A percentile compares a stretch with the other conserved stretches of the same genome.
phyloP scores from a whole-genome alignment of 768 basidiomycete species.

The Podaxis sp. region DNA sequence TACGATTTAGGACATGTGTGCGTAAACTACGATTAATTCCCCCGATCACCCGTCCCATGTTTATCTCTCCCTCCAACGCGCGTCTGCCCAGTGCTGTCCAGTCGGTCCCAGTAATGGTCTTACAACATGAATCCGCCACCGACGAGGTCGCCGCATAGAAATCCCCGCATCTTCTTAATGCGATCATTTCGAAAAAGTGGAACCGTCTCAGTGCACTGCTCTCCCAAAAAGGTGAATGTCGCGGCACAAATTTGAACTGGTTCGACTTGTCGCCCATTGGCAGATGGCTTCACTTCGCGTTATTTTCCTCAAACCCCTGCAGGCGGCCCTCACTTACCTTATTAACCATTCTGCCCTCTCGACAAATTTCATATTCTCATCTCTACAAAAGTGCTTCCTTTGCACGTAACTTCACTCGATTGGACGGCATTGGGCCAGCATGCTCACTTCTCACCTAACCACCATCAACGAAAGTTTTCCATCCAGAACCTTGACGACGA shows the following conservation, averaged over 20 bases:
- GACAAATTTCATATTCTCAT: neutral
- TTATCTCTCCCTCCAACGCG: neutral
- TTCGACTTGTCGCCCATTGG: slow-evolving; percentile 9
- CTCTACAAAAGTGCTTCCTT: neutral
- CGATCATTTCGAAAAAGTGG: slow-evolving; percentile 5
- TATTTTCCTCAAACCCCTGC: neutral
- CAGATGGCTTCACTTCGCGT: neutral
- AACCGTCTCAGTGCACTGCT: neutral
- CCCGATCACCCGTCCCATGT: slow-evolving; percentile 1
- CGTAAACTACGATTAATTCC: slow-evolving; percentile 18
- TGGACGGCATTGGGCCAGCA: neutral
- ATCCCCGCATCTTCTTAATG: neutral
- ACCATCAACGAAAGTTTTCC: neutral
- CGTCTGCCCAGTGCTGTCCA: neutral
- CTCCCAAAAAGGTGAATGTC: neutral
- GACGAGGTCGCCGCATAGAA: slow-evolving; percentile 1
- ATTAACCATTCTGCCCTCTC: neutral
- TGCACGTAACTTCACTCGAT: slow-evolving; percentile 4
- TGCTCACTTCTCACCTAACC: neutral
- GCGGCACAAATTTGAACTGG: slow-evolving; percentile 7
- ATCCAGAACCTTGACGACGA: neutral
- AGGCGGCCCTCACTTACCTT: neutral
- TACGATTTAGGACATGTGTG: slow-evolving; percentile 36
- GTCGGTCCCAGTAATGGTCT: slow-evolving; percentile 9
- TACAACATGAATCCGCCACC: neutral